Base-by-base conservation (phyloP, 768 basidiomycete genomes). In the Podaxis sp. region DNA sequence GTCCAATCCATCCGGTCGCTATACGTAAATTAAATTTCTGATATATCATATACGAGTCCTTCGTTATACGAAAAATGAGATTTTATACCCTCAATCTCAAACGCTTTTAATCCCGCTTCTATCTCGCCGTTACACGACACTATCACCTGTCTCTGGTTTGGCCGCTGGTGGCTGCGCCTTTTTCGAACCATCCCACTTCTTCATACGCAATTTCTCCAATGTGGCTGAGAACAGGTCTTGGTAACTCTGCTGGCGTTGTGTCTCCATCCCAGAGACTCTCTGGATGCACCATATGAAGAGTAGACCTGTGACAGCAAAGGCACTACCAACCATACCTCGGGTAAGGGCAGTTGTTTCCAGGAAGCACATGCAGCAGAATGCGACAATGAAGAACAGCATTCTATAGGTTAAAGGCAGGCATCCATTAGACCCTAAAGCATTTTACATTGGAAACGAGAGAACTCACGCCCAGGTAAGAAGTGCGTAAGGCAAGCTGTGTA, bases 381-480 rank as follows among this genome's bases (percentile, higher is more conserved):
- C 54, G 36, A 56, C 54, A 1, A 56, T 22, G 54, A 56, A 56
- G 5, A n/a, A 40, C 26, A 56, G 8, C 54, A 56, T 56, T 17
- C 54, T 56, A 37, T 11, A 40, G 1, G 3, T 28, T 1, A 24
- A 20, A n/a, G 24, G 26, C 2, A 26, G 24, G 22, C 13, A 12
- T 22, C 10, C 4, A 24, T 37, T 2, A 13, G 30, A 13, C 4
- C 11, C 20, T 5, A 8, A 10, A 56, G 12, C 20, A 30, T 56
- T 10, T 7, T 20, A 26, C 5, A 41, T 24, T 11, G 8, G 7
- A 13, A 5, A 17, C n/a, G 7, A 22, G 36, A 4, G 20, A 37
- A 54, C 54, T 56, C 12, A 56, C 54, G 54, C 54, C 54, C 54
- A 56, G 54, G 38, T 56, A 24, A 56, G 54, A 11, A 56, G 30